A percentile compares a stretch with the other conserved stretches of the same genome.
phyloP scores from a whole-genome alignment of 345 rosid genomes.

The Sisymbrium irio region DNA sequence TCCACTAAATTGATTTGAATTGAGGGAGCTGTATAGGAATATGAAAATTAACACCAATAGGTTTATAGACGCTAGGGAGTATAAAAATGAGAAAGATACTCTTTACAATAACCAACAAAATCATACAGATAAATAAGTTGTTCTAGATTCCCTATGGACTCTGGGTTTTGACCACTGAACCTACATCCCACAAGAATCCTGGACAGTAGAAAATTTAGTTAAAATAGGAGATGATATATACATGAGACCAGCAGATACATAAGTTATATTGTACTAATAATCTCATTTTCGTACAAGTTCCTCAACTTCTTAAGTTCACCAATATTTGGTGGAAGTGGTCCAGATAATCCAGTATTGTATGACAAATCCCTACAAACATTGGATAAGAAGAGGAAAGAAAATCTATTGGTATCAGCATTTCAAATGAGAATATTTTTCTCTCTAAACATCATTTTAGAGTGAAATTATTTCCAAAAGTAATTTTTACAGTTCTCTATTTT shows the following conservation, averaged over 20 bases:
- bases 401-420: no score
- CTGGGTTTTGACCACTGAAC: conserved; percentile 67
- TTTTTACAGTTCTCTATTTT: no score
- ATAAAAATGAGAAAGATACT: neutral
- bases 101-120: neutral
- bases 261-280: neutral
- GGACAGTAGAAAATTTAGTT: conserved; percentile 2
- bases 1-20: conserved; percentile 69
- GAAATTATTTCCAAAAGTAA: no score
- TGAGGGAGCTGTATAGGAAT: conserved; percentile 58
- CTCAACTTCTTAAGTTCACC: conserved; percentile 56
- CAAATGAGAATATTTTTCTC: no score
- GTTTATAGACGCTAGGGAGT: neutral
- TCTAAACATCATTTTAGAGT: no score
- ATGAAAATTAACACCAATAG: neutral
- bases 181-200: conserved; percentile 75
- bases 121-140: conserved; percentile 55
- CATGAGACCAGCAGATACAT: neutral
- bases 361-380: conserved; percentile 72
- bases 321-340: conserved; percentile 62
- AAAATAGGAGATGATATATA: neutral
- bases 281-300: conserved; percentile 53
- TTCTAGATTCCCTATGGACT: conserved; percentile 55
- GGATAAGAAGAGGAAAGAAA: conserved; percentile 16
- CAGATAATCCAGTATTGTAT: conserved; percentile 50